Evolutionary conservation across 495 filamentous ascomycete genomes (phyloP), one percentile per base, ranked within the genome.

Genomic region (Podospora australis): DNA sequence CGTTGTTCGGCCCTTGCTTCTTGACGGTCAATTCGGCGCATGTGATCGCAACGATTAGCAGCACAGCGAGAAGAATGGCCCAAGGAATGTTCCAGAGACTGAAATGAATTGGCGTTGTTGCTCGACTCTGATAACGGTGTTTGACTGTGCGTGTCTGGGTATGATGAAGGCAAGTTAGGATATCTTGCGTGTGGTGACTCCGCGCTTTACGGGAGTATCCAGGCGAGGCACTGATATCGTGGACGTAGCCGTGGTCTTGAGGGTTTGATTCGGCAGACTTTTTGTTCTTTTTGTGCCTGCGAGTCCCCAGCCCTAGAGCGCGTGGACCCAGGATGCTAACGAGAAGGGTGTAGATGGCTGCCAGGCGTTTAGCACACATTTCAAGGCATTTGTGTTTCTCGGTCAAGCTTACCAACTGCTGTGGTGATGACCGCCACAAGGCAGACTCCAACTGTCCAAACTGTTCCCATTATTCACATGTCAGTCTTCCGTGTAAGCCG

Each of bases 371-470:
- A n/a, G n/a, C n/a, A n/a, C n/a, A n/a, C n/a, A n/a, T n/a, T n/a
- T n/a, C n/a, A n/a, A n/a, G n/a, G n/a, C n/a, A n/a, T n/a, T n/a
- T n/a, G n/a, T n/a, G n/a, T n/a, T n/a, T n/a, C n/a, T n/a, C n/a
- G n/a, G n/a, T n/a, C n/a, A n/a, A n/a, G n/a, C n/a, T n/a, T n/a
- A n/a, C n/a, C 59, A 6, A 56, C 34, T 2, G 54, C 59, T 1
- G 59, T 59, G 26, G 59, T 63, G 40, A 63, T 6, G 21, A 63
- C 59, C 6, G 59, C 59, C 4, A 63, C 50, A 14, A 63, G 39
- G 39, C 54, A 57, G 2, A 63, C 57, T n/a, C 56, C 57, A 2
- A 63, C 57, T 5, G 59, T 63, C 59, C 59, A 63, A 10, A 63
- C 39, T n/a, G n/a, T n/a, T n/a, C n/a, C n/a, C n/a, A n/a, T n/a